Evolutionary conservation across 225 moss, liverwort and hornwort genomes (phyloP).

Genomic region (Asterella californica): DNA sequence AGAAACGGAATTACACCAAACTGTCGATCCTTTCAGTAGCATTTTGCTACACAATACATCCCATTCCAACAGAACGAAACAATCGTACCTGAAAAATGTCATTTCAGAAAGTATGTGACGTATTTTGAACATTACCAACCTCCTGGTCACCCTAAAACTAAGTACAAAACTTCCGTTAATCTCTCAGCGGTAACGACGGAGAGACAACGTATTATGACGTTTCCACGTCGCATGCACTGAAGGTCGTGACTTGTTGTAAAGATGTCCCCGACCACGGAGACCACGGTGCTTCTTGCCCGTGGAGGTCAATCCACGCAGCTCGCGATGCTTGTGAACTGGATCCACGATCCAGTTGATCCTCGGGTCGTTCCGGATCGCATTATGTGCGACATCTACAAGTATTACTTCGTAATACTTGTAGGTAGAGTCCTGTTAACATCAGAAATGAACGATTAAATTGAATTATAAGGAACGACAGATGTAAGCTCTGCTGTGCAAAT

Average conservation of each 20-base stretch:
- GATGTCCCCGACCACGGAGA: constrained; percentile 78
- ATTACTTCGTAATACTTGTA: too few relatives aligned
- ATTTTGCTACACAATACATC: too few relatives aligned
- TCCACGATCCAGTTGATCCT: constrained; percentile 88
- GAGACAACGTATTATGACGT: constrained; percentile 71
- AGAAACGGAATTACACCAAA: too few relatives aligned
- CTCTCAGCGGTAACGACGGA: constrained; percentile 67
- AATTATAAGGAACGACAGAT: too few relatives aligned
- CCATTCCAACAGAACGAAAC: too few relatives aligned
- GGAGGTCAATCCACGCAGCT: too few relatives aligned
- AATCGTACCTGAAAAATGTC: too few relatives aligned
- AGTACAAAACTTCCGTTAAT: background rate
- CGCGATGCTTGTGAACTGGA: constrained; percentile 81
- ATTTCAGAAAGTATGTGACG: too few relatives aligned
- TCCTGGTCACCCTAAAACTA: constrained; percentile 2
- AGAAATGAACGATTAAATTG: background rate
- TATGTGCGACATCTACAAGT: constrained; percentile 59
- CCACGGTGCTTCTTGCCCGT: constrained; percentile 89
- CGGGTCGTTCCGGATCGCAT: constrained; percentile 70
- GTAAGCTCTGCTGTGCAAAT: too few relatives aligned
- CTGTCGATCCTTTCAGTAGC: too few relatives aligned
- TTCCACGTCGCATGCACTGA: constrained; percentile 78
- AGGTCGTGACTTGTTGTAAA: constrained; percentile 76
- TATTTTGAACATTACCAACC: too few relatives aligned
- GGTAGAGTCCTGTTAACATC: constrained; percentile 59